These are phyloP conservation scores for Hydrangea macrophylla DNA, from an alignment of 148 eudicot genomes.

Conservation along the genomic window DNA sequence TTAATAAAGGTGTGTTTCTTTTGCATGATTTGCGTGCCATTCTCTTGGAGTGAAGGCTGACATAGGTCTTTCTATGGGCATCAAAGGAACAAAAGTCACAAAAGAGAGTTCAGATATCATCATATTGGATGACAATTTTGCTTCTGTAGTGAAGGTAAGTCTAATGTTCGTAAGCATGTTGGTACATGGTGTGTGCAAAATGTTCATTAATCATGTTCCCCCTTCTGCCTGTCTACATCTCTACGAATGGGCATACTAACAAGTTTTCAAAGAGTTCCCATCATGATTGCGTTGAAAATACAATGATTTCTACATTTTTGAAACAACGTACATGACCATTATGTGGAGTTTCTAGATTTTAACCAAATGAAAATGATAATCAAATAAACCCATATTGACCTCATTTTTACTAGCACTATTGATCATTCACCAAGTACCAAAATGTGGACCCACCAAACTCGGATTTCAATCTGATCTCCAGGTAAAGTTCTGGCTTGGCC, in stretches of 20 bases:
- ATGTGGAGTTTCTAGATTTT: background rate
- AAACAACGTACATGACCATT: background rate
- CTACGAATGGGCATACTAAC: background rate
- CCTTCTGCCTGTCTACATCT: constrained; percentile 3
- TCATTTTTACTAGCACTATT: background rate
- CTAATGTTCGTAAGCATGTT: background rate
- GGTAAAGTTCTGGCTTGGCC: background rate
- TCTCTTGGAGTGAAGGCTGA: constrained; percentile 58
- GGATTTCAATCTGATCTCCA: background rate
- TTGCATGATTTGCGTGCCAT: constrained; percentile 11
- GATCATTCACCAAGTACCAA: background rate
- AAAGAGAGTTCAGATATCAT: constrained; percentile 96
- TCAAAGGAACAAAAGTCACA: constrained; percentile 93
- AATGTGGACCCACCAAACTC: background rate
- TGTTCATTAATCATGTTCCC: background rate
- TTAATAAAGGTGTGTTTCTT: no score
- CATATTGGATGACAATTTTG: constrained; percentile 92
- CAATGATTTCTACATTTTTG: background rate
- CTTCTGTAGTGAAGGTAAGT: constrained; percentile 94
- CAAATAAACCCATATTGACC: background rate
- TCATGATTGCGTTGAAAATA: background rate
- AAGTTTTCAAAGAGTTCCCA: background rate
- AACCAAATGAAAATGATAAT: background rate
- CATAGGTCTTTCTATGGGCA: constrained; percentile 99
- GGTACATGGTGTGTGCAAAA: background rate